phyloP scores from a whole-genome alignment of 2,329 filamentous ascomycete genomes.

The Dendryphion nanum region DNA sequence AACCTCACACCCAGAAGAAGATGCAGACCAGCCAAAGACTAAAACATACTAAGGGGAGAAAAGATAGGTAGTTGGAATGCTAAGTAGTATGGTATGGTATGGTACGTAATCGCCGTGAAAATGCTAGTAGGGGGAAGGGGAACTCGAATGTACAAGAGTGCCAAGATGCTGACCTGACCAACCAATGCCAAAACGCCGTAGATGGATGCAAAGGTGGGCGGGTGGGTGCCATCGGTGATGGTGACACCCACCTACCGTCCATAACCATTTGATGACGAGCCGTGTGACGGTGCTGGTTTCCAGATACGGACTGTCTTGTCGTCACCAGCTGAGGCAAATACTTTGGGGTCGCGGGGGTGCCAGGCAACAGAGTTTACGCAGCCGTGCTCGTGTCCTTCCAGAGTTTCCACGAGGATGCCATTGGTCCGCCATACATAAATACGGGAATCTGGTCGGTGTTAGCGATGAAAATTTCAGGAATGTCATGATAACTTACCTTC shows the following conservation, averaged over 20 bases:
- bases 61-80: no score
- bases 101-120: no score
- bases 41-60: no score
- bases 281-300: slow-evolving; percentile 19
- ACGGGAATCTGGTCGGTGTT: slow-evolving; percentile 54
- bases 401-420: slow-evolving; percentile 70
- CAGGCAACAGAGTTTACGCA: slow-evolving; percentile 85
- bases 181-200: no score
- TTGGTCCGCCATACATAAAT: slow-evolving; percentile 92
- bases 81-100: no score
- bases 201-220: slow-evolving; percentile 1
- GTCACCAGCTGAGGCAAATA: slow-evolving; percentile 91
- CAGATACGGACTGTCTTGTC: slow-evolving; percentile 83
- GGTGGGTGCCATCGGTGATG: no score
- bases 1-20: no score
- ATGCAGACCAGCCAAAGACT: no score
- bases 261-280: slow-evolving; percentile 19
- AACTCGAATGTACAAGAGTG: no score
- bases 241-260: slow-evolving; percentile 14
- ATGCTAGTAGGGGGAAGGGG: no score
- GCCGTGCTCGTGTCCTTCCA: slow-evolving; percentile 71
- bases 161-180: no score
- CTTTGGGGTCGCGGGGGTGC: slow-evolving; percentile 77
- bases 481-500: slow-evolving; percentile 63
- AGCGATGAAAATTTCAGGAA: not conserved